phyloP scores from a whole-genome alignment of 2,329 filamentous ascomycete genomes.

The Fusarium hainanense region DNA sequence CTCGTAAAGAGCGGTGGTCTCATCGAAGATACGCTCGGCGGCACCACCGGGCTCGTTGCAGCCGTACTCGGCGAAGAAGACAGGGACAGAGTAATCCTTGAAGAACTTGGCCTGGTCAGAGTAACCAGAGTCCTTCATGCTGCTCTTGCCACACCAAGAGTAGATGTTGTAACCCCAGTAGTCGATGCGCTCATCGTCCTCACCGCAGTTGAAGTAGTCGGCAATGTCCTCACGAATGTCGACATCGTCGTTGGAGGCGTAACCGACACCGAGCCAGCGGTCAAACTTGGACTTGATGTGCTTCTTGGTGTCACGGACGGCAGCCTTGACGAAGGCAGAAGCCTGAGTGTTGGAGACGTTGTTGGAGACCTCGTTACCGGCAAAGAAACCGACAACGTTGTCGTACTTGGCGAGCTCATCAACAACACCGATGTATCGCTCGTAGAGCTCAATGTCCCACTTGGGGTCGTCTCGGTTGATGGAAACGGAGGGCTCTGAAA shows the following conservation, averaged over 20 bases:
- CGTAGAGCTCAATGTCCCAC: slow-evolving; percentile 83
- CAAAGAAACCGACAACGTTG: slow-evolving; percentile 97
- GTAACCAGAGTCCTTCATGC: slow-evolving; percentile 81
- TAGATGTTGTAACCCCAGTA: slow-evolving; percentile 99
- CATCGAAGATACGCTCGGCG: slow-evolving; percentile 81
- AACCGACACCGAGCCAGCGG: slow-evolving; percentile 88
- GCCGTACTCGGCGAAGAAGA: slow-evolving; percentile 99
- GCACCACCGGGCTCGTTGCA: slow-evolving; percentile 78
- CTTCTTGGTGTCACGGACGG: slow-evolving; percentile 93
- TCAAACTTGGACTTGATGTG: slow-evolving; percentile 87
- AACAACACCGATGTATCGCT: slow-evolving; percentile 85
- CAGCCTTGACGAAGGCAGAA: slow-evolving; percentile 96
- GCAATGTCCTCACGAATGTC: slow-evolving; percentile 84
- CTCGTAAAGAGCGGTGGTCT: slow-evolving; percentile 84
- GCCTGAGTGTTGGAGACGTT: slow-evolving; percentile 87
- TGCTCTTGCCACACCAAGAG: slow-evolving; percentile 94
- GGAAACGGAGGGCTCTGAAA: slow-evolving; percentile 82
- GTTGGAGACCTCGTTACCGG: slow-evolving; percentile 97
- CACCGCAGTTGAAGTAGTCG: slow-evolving; percentile 93
- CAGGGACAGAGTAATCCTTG: slow-evolving; percentile 86
- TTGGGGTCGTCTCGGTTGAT: slow-evolving; percentile 84
- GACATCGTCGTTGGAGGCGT: slow-evolving; percentile 93
- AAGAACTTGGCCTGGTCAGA: slow-evolving; percentile 87
- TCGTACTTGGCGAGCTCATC: slow-evolving; percentile 84
- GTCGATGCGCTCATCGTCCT: slow-evolving; percentile 75